Evolutionary conservation across 2,329 filamentous ascomycete genomes (phyloP).

Genomic region (Colletotrichum sansevieriae): DNA sequence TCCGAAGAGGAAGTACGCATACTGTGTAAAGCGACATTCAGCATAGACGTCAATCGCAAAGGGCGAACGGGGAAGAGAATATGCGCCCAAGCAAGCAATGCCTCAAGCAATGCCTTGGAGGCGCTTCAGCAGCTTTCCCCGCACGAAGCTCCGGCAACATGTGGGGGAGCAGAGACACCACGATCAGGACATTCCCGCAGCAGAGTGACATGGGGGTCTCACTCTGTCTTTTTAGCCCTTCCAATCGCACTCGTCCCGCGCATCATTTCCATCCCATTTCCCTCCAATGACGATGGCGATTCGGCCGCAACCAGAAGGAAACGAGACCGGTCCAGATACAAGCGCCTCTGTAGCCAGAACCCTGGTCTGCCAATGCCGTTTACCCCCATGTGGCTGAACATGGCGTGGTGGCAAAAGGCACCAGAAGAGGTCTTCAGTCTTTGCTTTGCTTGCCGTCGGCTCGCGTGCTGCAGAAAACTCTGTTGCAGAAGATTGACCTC

Average conservation of each 20-base stretch:
- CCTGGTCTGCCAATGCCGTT: slow-evolving; percentile 12
- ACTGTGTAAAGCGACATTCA: neutral
- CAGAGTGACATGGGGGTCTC: slow-evolving; percentile 6
- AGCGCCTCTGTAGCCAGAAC: neutral
- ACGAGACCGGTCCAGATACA: slow-evolving; percentile 3
- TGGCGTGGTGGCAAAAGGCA: no score
- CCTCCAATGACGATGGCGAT: slow-evolving; percentile 25
- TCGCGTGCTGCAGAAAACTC: slow-evolving; percentile 24
- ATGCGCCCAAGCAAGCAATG: slow-evolving; percentile 11
- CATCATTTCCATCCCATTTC: slow-evolving; percentile 13
- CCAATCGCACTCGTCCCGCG: slow-evolving; percentile 30
- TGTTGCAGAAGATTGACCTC: slow-evolving; percentile 38
- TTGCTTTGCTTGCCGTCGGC: slow-evolving; percentile 8
- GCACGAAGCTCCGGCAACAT: slow-evolving; percentile 39
- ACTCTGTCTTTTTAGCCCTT: slow-evolving; percentile 33
- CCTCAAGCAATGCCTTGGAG: slow-evolving; percentile 2
- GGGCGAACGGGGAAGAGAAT: neutral
- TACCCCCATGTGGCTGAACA: neutral
- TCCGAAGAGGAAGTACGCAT: neutral
- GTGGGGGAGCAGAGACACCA: slow-evolving; percentile 28
- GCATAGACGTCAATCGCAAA: neutral
- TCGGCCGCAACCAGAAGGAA: slow-evolving; percentile 31
- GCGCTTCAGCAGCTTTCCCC: slow-evolving; percentile 28
- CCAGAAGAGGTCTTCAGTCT: no score
- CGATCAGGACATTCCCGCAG: slow-evolving; percentile 5